Base-by-base conservation (phyloP, 352 stramenopile species). In the Phytophthora vignae region DNA sequence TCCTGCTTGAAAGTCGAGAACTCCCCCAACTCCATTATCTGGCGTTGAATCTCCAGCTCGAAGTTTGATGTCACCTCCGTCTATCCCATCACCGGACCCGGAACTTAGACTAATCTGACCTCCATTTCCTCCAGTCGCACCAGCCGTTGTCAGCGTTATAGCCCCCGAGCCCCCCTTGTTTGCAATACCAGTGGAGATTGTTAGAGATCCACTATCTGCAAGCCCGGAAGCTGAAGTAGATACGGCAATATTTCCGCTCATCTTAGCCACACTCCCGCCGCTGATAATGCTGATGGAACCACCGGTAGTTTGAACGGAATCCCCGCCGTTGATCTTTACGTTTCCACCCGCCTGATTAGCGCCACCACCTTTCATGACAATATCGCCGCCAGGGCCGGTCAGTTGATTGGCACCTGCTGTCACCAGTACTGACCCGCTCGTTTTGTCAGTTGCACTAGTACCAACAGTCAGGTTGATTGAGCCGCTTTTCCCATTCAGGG, bases 31-130 rank as follows among this genome's bases (percentile, higher is more conserved):
- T 7, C 70, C 63, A 21, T 55, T 46, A 22, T 76, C 62, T 42
- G 55, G 50, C 0, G 70, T 78, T 1, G 70, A 67, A 27, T 58
- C 60, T 15, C 74, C 74, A 61, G 64, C 73, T 19, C 29, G 42
- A 48, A 81, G 29, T 21, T 53, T 48, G 17, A 81, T 73, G 29
- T 55, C 64, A n/a, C 71, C 74, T 44, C 74, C 69, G 15, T 52
- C 50, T 27, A 48, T 52, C 4, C 46, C 71, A 52, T 69, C 55
- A 15, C 74, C 67, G 17, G 42, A 65, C 8, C 65, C 74, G 11
- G 67, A 55, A 0, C 52, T 72, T 10, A 81, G 56, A n/a, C 54
- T 74, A 8, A 81, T 67, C 27, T 42, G 66, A 14, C 74, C 74
- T n/a, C 58, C 64, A 22, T 70, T 71, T 1, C 74, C 74, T 25